Evolutionary conservation across 2,329 filamentous ascomycete genomes (phyloP), one percentile per base, ranked within the genome.

Genomic region (Venturia effusa): DNA sequence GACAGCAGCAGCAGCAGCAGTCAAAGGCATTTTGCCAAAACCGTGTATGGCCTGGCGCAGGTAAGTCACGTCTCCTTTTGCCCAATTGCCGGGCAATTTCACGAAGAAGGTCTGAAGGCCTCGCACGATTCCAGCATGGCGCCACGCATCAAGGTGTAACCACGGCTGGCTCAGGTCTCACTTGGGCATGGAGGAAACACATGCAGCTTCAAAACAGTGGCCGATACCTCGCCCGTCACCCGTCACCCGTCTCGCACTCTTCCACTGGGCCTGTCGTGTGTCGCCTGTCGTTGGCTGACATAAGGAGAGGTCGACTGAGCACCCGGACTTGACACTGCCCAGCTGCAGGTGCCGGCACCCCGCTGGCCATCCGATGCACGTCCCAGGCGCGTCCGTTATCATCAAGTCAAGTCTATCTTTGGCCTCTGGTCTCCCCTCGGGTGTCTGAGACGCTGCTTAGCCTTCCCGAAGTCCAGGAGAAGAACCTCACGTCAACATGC

Each of bases 401-500:
- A 30, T 7, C 30, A 57, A 57, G 34, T 17, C 30, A 37, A 34
- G 32, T 48, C 60, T 62, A 62, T 62, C 60, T 62, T 62, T 62
- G 60, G 60, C 15, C 32, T 27, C n/a, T 62, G 60, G 60, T 15
- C 32, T 27, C n/a, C 24, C 27, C 60, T 62, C 60, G 60, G 60
- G 34, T 43, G 60, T 41, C 41, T 45, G 43, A 41, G 39, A 37
- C 24, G 60, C 60, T 62, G 60, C 60, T 62, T 62, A 45, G 60
- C 30, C 60, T 62, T 48, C 43, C 37, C 41, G 40, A 51, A 51
- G 30, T 57, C 60, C 60, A 62, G 60, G 60, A 62, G 60, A 43
- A 61, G n/a, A 62, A 45, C 37, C 51, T 62, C 60, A 62, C 60
- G 60, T 45, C 60, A 62, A 48, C 32, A 45, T 41, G 34, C 24